These are phyloP conservation scores for Thelonectria rubi DNA, from an alignment of 2,329 filamentous ascomycete genomes.

Conservation along the genomic window DNA sequence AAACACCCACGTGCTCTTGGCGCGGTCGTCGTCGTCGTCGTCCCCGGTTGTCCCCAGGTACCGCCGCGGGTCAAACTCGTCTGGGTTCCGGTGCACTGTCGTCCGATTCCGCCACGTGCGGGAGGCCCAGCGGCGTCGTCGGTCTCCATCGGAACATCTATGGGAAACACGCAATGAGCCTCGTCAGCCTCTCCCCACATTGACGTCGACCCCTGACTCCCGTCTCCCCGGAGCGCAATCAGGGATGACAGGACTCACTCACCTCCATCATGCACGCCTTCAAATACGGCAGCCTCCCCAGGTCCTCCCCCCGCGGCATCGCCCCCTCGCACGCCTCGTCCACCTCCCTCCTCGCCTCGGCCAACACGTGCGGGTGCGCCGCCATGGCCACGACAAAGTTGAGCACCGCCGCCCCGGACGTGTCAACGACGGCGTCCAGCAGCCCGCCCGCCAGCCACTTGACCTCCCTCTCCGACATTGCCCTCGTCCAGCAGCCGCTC, in stretches of 20 bases:
- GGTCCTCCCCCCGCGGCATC: constrained; percentile 45
- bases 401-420: constrained; percentile 30
- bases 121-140: constrained; percentile 53
- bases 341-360: constrained; percentile 33
- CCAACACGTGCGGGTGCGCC: constrained; percentile 33
- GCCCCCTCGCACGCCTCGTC: constrained; percentile 29
- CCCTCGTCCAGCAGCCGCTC: constrained; percentile 32
- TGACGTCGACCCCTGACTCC: not conserved
- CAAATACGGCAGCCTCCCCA: constrained; percentile 35
- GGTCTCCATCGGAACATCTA: constrained; percentile 50
- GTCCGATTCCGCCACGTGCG: constrained; percentile 58
- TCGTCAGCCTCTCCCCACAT: constrained; percentile 8
- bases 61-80: constrained; percentile 41
- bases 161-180: constrained; percentile 7
- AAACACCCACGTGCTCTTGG: constrained; percentile 52
- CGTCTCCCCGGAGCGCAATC: not conserved
- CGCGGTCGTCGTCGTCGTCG: constrained; percentile 21
- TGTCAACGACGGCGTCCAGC: constrained; percentile 42
- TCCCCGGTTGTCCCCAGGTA: constrained; percentile 30
- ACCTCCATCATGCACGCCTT: constrained; percentile 39
- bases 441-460: constrained; percentile 32
- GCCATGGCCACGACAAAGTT: constrained; percentile 38
- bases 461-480: constrained; percentile 32
- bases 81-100: constrained; percentile 47
- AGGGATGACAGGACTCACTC: constrained; percentile 4